Base-by-base conservation (phyloP, 2,329 filamentous ascomycete genomes). In the Ophidiomyces ophidiicola region DNA sequence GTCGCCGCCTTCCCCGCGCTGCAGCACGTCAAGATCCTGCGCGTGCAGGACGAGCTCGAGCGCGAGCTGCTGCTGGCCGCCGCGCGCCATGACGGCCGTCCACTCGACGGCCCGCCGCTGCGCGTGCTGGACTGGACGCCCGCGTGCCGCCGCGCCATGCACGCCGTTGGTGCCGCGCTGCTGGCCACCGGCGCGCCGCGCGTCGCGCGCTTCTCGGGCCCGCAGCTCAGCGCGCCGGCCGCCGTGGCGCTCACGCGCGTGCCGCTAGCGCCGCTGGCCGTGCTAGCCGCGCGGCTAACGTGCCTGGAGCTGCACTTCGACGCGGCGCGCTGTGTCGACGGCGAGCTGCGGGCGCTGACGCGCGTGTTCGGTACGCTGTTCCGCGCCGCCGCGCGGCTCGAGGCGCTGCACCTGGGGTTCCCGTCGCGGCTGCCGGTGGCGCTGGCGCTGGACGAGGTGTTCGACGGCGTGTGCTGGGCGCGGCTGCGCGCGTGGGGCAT, bases 251-350 rank as follows among this genome's bases (percentile, higher is more conserved):
- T 78, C 8, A 60, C 67, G 23, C 56, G 61, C 24, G 59, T 63
- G 6, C 67, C 68, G 1, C 62, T 68, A 3, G 56, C 59, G 7
- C 67, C 63, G 1, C 57, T 78, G 18, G 59, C 66, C 2, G 61
- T 63, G 2, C 58, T 78, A 25, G 74, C 71, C 4, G 63, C 64
- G 44, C 66, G 71, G n/a, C 57, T 80, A 29, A 74, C 70, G 8
- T 74, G 73, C 49, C 59, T 81, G 12, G 75, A 79, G 46, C 56
- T 81, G 17, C 75, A 77, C 48, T 78, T 79, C 48, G 73, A 75
- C 46, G 72, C 76, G 33, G 64, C 65, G 17, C 59, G 59, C 3
- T 68, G 77, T 48, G 61, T 79, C 11, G 71, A 75, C 45, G 59
- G 64, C 20, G 70, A 70, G 42, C 75, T 80, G 61, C 59, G 61